Evolutionary conservation across 73 alveolate genomes (phyloP).

Genomic region (Tetrahymena thermophila): DNA sequence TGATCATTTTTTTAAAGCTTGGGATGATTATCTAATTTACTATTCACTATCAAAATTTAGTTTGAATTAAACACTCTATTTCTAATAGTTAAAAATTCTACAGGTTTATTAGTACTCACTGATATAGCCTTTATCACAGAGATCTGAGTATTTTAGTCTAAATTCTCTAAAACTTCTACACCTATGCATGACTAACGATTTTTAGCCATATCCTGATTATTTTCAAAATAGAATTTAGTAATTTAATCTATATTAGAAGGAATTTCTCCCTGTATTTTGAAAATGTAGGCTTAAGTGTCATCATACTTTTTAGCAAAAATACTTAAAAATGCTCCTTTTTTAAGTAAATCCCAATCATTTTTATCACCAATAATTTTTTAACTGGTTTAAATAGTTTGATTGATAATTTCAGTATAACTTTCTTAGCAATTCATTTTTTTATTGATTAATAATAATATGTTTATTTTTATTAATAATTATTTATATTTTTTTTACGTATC

Average conservation of each 20-base stretch:
- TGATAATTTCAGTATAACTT: background rate
- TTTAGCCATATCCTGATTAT: background rate
- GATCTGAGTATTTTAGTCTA: background rate
- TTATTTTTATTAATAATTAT: too few species aligned
- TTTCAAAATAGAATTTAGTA: background rate
- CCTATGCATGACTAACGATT: background rate
- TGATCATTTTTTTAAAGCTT: background rate
- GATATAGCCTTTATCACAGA: background rate
- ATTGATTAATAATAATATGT: too few species aligned
- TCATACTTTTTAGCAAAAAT: background rate
- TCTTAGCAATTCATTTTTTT: too few species aligned
- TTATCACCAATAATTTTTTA: background rate
- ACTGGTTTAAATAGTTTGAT: background rate
- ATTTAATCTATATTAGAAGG: background rate
- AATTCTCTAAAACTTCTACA: background rate
- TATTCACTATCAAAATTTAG: background rate
- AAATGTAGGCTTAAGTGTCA: background rate
- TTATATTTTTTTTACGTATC: too few species aligned
- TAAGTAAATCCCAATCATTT: background rate
- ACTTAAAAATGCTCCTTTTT: background rate
- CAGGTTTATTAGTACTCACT: background rate
- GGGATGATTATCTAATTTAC: background rate
- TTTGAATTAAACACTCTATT: background rate
- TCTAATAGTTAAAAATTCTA: background rate
- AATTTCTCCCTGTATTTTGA: background rate